phyloP scores from a whole-genome alignment of 192 early-diverging fungal species.

The Backusella psychrophila region DNA sequence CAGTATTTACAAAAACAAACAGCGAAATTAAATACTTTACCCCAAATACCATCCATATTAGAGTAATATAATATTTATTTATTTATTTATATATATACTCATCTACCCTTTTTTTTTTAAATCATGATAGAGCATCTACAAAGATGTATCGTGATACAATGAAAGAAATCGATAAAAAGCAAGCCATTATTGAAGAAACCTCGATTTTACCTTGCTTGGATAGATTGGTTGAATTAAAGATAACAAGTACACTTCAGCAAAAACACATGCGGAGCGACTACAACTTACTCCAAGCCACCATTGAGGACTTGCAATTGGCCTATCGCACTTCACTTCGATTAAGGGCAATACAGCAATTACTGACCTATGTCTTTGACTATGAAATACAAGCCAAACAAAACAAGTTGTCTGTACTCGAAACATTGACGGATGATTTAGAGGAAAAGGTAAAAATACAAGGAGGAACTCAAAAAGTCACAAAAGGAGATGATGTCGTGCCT shows the following conservation, averaged over 20 bases:
- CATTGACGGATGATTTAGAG: not conserved
- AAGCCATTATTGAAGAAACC: not conserved
- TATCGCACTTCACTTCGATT: not conserved
- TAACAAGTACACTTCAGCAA: not conserved
- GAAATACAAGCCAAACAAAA: not conserved
- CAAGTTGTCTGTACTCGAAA: not conserved
- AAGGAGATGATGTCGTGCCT: not conserved
- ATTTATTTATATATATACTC: not conserved
- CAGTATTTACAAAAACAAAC: not conserved
- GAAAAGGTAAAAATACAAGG: not conserved
- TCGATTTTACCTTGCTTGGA: not conserved
- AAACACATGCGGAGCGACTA: not conserved
- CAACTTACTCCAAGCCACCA: not conserved
- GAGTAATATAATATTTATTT: not conserved
- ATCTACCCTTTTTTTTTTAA: not conserved
- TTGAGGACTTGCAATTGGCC: not conserved
- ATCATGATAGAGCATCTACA: not conserved
- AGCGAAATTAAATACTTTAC: not conserved
- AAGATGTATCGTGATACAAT: not conserved
- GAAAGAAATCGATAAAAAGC: not conserved
- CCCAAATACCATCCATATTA: conserved; percentile 5
- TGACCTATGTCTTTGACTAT: not conserved
- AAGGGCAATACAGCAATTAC: not conserved
- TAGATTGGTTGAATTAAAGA: not conserved
- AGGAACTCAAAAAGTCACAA: not conserved